phyloP scores from a whole-genome alignment of 495 filamentous ascomycete genomes.

The Aspergillus incahuasiensis region DNA sequence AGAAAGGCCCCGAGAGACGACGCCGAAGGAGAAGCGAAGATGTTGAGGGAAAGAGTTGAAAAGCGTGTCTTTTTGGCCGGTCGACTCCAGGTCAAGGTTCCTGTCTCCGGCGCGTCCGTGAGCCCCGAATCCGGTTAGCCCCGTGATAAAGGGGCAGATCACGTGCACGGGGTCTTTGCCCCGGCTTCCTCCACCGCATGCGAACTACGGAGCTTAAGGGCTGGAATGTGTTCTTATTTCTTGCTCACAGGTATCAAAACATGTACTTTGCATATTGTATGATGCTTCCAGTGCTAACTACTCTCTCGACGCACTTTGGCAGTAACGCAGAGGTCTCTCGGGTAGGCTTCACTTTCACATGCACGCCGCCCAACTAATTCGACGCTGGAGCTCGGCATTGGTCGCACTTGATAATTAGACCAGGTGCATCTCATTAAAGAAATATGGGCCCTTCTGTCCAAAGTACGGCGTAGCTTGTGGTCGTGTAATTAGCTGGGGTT shows the following conservation, averaged over 20 bases:
- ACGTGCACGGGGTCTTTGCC: neutral
- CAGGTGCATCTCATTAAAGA: neutral
- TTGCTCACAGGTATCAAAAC: too few species aligned
- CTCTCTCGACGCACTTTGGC: too few species aligned
- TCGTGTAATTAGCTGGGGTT: too few species aligned
- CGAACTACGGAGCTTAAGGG: too few species aligned
- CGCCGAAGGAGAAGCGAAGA: slow-evolving; percentile 19
- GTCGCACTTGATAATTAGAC: neutral
- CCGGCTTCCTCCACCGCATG: neutral
- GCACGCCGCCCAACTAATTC: neutral
- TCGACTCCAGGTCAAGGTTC: neutral
- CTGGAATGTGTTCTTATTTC: too few species aligned
- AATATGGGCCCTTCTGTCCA: neutral
- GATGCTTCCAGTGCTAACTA: too few species aligned
- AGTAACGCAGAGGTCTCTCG: too few species aligned
- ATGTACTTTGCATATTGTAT: too few species aligned
- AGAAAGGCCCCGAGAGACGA: slow-evolving; percentile 11
- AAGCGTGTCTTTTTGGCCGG: slow-evolving; percentile 16
- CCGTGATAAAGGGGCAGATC: slow-evolving; percentile 3
- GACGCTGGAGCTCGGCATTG: neutral
- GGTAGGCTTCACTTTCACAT: neutral
- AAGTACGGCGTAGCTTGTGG: too few species aligned
- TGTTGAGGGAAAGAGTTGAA: slow-evolving; percentile 22
- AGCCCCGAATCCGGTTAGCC: slow-evolving; percentile 15
- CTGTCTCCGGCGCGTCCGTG: slow-evolving; percentile 30